Conservation (phyloP, 306 rosid genomes). For the Prunus salicina region DNA sequence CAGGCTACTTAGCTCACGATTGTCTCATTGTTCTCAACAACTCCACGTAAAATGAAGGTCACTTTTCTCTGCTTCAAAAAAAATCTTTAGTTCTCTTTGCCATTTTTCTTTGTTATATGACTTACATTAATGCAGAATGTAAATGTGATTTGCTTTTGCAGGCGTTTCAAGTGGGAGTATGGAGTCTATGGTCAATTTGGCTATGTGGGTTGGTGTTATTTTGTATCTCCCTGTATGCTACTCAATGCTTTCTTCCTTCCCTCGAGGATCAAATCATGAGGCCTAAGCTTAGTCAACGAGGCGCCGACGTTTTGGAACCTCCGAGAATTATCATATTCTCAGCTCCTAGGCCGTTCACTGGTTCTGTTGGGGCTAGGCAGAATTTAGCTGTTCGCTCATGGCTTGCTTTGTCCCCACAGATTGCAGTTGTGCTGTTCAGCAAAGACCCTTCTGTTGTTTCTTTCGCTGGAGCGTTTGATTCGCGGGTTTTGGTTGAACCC, state of each 20-base stretch:
- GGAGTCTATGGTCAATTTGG: conserved; percentile 79
- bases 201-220: conserved; percentile 65
- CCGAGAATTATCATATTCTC: conserved; percentile 65
- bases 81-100: neutral
- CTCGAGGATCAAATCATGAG: conserved; percentile 34
- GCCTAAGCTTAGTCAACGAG: conserved; percentile 17
- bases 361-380: conserved; percentile 56
- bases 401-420: conserved; percentile 67
- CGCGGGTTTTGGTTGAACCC: conserved; percentile 66
- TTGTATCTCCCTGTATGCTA: conserved; percentile 63
- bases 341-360: conserved; percentile 68
- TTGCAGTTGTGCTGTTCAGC: conserved; percentile 59
- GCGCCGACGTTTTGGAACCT: conserved; percentile 17
- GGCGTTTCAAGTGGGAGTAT: conserved; percentile 50
- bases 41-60: conserved; percentile 62
- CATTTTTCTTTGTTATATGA: neutral
- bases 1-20: conserved; percentile 10
- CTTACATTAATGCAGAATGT: neutral
- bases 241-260: conserved; percentile 62
- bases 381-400: conserved; percentile 70
- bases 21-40: conserved; percentile 25
- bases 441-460: conserved; percentile 67
- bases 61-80: conserved; percentile 2
- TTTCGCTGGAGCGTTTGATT: conserved; percentile 44
- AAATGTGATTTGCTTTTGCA: conserved; percentile 28